Conservation (phyloP, 352 stramenopile species). For the Phytophthora meadii region DNA sequence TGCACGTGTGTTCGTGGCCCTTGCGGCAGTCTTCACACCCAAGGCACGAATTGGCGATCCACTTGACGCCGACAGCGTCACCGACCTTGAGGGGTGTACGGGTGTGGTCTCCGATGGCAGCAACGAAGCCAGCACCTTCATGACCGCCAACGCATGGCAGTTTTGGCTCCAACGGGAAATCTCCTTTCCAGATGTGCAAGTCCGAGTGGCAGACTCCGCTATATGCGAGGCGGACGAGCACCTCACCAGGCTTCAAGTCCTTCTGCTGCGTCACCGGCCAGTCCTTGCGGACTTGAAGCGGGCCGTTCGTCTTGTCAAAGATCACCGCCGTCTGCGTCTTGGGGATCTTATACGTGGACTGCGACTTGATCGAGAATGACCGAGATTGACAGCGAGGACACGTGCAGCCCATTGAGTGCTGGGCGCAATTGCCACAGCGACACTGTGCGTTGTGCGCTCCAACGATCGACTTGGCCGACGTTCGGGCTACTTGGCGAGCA, state of each 20-base stretch:
- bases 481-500: conserved; percentile 15
- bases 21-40: conserved; percentile 59
- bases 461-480: conserved; percentile 20
- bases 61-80: conserved; percentile 54
- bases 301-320: conserved; percentile 51
- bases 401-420: conserved; percentile 28
- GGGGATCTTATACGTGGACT: conserved; percentile 51
- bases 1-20: conserved; percentile 47
- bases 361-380: conserved; percentile 49
- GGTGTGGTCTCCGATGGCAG: conserved; percentile 46
- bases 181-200: conserved; percentile 47
- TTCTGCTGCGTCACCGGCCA: conserved; percentile 47
- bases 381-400: conserved; percentile 34
- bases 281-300: conserved; percentile 51
- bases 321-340: conserved; percentile 54
- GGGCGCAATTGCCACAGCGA: conserved; percentile 34
- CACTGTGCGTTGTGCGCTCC: conserved; percentile 29
- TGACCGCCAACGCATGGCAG: conserved; percentile 58
- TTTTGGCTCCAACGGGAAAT: conserved; percentile 42
- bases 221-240: conserved; percentile 56
- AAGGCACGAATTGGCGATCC: conserved; percentile 50
- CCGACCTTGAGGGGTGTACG: conserved; percentile 47
- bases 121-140: conserved; percentile 54
- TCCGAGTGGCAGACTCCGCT: conserved; percentile 58
- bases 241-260: conserved; percentile 47